These are phyloP conservation scores for Russula brevipes DNA, from an alignment of 768 basidiomycete genomes.

Conservation along the genomic window DNA sequence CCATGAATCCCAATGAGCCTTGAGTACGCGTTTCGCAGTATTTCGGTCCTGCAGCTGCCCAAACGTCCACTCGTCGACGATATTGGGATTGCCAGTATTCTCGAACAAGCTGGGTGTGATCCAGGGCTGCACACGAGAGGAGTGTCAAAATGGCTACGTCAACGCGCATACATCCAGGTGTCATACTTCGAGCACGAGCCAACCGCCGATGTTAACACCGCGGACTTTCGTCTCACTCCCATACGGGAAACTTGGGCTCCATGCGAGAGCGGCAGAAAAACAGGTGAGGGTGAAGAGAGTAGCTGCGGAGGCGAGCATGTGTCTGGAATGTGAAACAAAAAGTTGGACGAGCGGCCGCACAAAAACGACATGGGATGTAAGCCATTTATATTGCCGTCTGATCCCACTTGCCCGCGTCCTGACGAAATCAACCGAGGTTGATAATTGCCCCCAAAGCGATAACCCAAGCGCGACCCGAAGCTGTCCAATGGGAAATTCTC, in stretches of 20 bases:
- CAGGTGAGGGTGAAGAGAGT: neutral
- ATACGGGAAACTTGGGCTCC: constrained; percentile 64
- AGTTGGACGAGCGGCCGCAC: neutral
- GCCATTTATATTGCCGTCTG: neutral
- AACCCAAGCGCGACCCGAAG: too few species aligned
- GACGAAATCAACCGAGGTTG: neutral
- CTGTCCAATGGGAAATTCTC: too few species aligned
- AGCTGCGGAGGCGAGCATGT: neutral
- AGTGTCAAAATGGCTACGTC: neutral
- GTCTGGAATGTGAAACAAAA: neutral
- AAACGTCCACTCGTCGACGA: constrained; percentile 79
- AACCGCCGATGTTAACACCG: constrained; percentile 77
- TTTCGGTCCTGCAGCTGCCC: constrained; percentile 51
- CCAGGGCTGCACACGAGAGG: constrained; percentile 48
- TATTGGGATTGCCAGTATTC: constrained; percentile 51
- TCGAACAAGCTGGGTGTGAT: constrained; percentile 75
- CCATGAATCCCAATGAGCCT: constrained; percentile 75
- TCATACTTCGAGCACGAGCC: constrained; percentile 50
- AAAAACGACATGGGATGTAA: neutral
- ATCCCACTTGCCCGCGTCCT: too few species aligned
- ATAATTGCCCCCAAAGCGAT: neutral
- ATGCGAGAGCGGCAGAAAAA: constrained; percentile 1
- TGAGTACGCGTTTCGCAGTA: constrained; percentile 47
- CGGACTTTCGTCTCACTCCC: constrained; percentile 64
- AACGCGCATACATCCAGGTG: neutral